These are phyloP conservation scores for Kalaharituber pfeilii DNA, from an alignment of 2,329 filamentous ascomycete genomes.

Conservation along the genomic window DNA sequence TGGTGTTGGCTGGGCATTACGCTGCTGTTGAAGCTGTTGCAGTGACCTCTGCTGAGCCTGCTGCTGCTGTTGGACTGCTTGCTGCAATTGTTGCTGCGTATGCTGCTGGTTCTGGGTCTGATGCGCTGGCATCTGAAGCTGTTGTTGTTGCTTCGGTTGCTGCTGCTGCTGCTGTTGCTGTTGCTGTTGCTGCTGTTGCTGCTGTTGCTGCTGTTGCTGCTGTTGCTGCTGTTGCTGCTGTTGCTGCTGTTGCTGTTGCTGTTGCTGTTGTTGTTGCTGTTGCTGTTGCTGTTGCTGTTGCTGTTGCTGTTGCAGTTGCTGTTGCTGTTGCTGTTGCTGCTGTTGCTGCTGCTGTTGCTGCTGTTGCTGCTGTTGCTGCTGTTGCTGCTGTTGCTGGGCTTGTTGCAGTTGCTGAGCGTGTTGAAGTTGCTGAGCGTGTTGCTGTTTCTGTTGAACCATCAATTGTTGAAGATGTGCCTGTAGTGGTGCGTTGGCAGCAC, in stretches of 20 bases:
- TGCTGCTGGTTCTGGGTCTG: background rate
- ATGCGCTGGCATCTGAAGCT: background rate
- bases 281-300: background rate
- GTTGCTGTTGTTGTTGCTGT: background rate
- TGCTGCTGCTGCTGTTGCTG: constrained; percentile 2
- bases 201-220: background rate
- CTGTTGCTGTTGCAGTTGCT: background rate
- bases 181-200: constrained; percentile 27
- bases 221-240: background rate
- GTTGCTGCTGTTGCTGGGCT: background rate
- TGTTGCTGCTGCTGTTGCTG: background rate
- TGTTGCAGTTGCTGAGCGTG: background rate
- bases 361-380: background rate
- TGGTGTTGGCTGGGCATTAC: background rate
- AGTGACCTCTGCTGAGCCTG: background rate
- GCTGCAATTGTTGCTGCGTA: background rate
- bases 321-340: background rate
- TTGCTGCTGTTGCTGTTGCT: background rate
- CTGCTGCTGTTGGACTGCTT: constrained; percentile 5
- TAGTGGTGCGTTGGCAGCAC: no score
- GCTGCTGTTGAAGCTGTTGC: background rate
- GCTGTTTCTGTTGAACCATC: background rate
- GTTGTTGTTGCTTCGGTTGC: background rate
- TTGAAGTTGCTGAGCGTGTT: background rate
- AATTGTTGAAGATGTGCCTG: background rate